A percentile compares a stretch with the other conserved stretches of the same genome.
Conservation (phyloP, 306 rosid species). For the Citrullus amarus region DNA sequence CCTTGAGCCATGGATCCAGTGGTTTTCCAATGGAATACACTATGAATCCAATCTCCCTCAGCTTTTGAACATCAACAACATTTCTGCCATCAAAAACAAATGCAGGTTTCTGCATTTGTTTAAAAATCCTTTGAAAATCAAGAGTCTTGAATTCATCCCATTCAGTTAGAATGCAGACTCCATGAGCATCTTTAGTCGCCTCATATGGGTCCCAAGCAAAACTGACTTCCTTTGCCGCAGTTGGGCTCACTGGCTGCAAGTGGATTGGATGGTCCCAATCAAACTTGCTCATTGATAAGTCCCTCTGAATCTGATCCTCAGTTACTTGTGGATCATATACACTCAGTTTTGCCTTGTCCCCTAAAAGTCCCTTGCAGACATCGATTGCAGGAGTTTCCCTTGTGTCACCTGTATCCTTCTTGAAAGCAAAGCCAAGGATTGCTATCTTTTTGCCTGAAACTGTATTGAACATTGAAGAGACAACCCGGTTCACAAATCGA, state of each 20-base stretch:
- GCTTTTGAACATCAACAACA: slow-evolving; percentile 41
- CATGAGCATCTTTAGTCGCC: slow-evolving; percentile 69
- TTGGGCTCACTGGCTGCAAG: slow-evolving; percentile 30
- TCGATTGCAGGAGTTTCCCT: slow-evolving; percentile 79
- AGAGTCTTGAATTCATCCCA: slow-evolving; percentile 76
- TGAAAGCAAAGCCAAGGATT: slow-evolving; percentile 67
- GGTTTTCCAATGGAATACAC: slow-evolving; percentile 76
- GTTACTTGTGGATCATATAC: slow-evolving; percentile 57
- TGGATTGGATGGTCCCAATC: slow-evolving; percentile 58
- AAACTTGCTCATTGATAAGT: slow-evolving; percentile 32
- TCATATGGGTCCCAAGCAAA: slow-evolving; percentile 46
- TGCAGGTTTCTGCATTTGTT: slow-evolving; percentile 68
- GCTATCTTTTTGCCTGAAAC: slow-evolving; percentile 71
- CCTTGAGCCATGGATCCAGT: slow-evolving; percentile 46
- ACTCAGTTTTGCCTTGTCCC: slow-evolving; percentile 51
- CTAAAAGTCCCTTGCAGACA: slow-evolving; percentile 71
- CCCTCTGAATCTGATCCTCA: slow-evolving; percentile 53
- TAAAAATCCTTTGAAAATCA: slow-evolving; percentile 51
- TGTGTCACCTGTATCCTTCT: slow-evolving; percentile 74
- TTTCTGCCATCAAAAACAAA: slow-evolving; percentile 77
- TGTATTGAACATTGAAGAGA: slow-evolving; percentile 77
- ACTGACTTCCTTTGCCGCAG: slow-evolving; percentile 29
- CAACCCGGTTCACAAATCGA: slow-evolving; percentile 55
- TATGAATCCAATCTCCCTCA: slow-evolving; percentile 62
- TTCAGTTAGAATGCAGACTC: slow-evolving; percentile 71